Conservation (phyloP, 371 early-diverging fungal species). For the Mucor saturninus region DNA sequence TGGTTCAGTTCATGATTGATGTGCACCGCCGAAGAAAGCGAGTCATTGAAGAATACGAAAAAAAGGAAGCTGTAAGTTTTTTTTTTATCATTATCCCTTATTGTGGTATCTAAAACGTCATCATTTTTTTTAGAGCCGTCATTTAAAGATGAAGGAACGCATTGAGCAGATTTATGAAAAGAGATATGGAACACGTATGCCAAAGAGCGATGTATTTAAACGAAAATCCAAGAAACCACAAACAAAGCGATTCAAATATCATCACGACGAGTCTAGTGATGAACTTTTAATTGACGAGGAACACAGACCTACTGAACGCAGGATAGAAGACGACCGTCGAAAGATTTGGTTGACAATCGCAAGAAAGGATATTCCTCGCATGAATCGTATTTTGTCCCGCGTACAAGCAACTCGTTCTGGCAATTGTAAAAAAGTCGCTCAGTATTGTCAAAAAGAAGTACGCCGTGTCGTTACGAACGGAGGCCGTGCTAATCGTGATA, state of each 20-base stretch:
- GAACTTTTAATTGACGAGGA: not conserved
- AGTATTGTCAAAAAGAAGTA: constrained; percentile 63
- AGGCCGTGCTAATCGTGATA: constrained; percentile 49
- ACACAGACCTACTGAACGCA: constrained; percentile 16
- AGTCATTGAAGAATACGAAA: constrained; percentile 49
- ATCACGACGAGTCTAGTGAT: constrained; percentile 14
- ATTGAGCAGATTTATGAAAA: constrained; percentile 45
- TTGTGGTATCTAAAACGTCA: not conserved
- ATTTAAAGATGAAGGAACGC: constrained; percentile 36
- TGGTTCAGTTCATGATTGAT: constrained; percentile 54
- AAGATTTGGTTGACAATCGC: constrained; percentile 54
- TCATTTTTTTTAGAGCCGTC: constrained; percentile 25
- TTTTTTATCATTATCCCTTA: not conserved
- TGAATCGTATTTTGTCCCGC: constrained; percentile 60
- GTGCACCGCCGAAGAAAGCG: constrained; percentile 40
- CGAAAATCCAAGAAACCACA: not conserved
- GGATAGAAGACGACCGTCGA: constrained; percentile 36
- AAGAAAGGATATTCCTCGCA: constrained; percentile 53
- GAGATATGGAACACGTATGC: constrained; percentile 38
- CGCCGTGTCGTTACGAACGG: constrained; percentile 54
- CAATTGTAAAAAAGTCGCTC: constrained; percentile 66
- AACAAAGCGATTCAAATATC: not conserved
- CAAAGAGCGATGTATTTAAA: constrained; percentile 18
- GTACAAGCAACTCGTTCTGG: constrained; percentile 57
- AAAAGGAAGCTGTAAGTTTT: constrained; percentile 41